Evolutionary conservation across 2,329 filamentous ascomycete species (phyloP).

Genomic region (Nemania sp.): DNA sequence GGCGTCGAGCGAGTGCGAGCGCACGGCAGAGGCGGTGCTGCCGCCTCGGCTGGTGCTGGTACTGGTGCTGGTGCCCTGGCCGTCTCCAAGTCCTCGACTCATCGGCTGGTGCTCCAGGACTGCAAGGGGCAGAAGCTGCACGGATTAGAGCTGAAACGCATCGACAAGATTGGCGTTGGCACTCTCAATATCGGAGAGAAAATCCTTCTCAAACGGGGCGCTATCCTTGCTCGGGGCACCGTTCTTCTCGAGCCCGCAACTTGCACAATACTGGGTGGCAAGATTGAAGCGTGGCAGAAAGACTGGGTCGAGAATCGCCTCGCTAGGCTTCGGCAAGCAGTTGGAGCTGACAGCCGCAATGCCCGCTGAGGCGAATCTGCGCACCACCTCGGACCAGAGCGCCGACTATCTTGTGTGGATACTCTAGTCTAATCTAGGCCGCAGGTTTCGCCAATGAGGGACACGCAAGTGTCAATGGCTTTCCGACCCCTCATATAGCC

Average conservation of each 20-base stretch:
- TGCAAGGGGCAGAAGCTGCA: slow-evolving; percentile 69
- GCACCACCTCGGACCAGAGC: background rate
- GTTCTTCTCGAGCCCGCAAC: slow-evolving; percentile 74
- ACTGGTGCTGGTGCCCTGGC: slow-evolving; percentile 28
- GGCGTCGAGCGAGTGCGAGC: slow-evolving; percentile 12
- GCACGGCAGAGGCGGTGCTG: slow-evolving; percentile 17
- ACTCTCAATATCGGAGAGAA: slow-evolving; percentile 80
- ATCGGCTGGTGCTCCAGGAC: slow-evolving; percentile 85
- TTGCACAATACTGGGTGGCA: slow-evolving; percentile 81
- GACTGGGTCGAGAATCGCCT: slow-evolving; percentile 76
- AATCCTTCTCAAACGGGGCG: slow-evolving; percentile 68
- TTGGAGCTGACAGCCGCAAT: slow-evolving; percentile 44
- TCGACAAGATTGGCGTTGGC: slow-evolving; percentile 68
- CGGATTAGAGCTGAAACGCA: slow-evolving; percentile 70
- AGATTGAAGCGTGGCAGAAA: slow-evolving; percentile 79
- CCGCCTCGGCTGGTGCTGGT: slow-evolving; percentile 22
- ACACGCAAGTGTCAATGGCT: background rate
- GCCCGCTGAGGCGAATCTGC: slow-evolving; percentile 10
- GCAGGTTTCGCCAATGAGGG: slow-evolving; percentile 3
- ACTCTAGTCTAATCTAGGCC: background rate
- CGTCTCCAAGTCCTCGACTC: slow-evolving; percentile 60
- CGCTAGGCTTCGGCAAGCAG: slow-evolving; percentile 65
- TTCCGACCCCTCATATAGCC: background rate
- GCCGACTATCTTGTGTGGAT: background rate
- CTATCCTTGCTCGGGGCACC: slow-evolving; percentile 73